Percentiles rank a stretch among this genome's conserved stretches.
Evolutionary conservation across 768 basidiomycete species (phyloP).

Genomic region (Tulasnella sp.): DNA sequence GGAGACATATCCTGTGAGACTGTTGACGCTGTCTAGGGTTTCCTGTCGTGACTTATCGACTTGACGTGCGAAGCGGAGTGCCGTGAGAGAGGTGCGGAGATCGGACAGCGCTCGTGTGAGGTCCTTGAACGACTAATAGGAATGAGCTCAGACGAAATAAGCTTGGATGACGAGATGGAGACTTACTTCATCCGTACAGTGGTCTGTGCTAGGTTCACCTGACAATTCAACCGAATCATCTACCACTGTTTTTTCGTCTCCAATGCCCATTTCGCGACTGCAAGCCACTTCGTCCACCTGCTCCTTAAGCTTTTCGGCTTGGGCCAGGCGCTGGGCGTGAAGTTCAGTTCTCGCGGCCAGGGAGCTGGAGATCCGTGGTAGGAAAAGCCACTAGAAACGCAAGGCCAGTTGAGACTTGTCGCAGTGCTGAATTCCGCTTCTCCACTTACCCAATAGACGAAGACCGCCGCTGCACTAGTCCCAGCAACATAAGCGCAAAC

Average conservation of each 20-base stretch:
- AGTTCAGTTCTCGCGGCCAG: slow-evolving; percentile 26
- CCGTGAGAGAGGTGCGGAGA: slow-evolving; percentile 6
- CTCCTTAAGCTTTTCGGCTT: slow-evolving; percentile 11
- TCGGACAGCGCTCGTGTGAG: not conserved
- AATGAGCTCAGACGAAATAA: not conserved
- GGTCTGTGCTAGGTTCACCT: not conserved
- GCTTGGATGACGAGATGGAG: not conserved
- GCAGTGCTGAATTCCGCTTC: too few relatives aligned
- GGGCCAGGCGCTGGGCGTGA: slow-evolving; percentile 16
- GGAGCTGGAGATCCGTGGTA: slow-evolving; percentile 20
- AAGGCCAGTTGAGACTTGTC: too few relatives aligned
- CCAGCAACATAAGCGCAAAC: slow-evolving; percentile 23
- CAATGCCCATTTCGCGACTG: not conserved
- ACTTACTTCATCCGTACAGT: slow-evolving; percentile 7
- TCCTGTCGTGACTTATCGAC: not conserved
- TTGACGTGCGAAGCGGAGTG: slow-evolving; percentile 20
- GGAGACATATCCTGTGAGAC: slow-evolving; percentile 28
- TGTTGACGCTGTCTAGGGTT: slow-evolving; percentile 17
- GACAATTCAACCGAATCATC: slow-evolving; percentile 1
- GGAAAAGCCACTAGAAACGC: slow-evolving; percentile 1
- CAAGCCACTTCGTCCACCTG: not conserved
- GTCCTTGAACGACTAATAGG: slow-evolving; percentile 13
- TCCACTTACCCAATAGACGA: slow-evolving; percentile 23
- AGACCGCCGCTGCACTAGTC: slow-evolving; percentile 21
- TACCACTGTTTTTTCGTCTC: not conserved